Percentiles rank a stretch among this genome's conserved stretches.
Evolutionary conservation across 257 asterid genomes (phyloP).

Genomic region (Solanum appendiculatum): DNA sequence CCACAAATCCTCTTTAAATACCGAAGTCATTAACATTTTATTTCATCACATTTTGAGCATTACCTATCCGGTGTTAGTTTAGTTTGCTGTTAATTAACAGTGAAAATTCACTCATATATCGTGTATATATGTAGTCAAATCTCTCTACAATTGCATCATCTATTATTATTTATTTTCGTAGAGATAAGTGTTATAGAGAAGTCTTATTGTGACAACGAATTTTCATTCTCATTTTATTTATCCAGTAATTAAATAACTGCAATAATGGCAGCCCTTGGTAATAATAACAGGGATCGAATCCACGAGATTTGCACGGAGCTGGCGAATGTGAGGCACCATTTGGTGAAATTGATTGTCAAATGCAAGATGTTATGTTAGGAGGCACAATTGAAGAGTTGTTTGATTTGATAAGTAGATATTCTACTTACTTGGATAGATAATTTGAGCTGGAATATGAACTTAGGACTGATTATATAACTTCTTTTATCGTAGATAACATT

Average conservation of each 20-base stretch:
- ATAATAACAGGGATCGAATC: no score
- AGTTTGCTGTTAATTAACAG: no score
- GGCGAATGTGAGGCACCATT: no score
- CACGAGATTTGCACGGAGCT: no score
- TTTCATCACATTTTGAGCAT: not conserved
- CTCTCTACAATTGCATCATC: not conserved
- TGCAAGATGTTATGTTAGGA: not conserved
- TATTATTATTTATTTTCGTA: not conserved
- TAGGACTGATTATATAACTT: not conserved
- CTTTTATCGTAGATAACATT: not conserved
- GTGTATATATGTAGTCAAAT: not conserved
- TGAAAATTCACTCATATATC: not conserved
- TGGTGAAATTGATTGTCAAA: not conserved
- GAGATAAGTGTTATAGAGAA: not conserved
- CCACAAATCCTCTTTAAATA: no score
- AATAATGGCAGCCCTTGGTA: no score
- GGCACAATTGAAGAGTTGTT: not conserved
- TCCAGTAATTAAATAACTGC: not conserved
- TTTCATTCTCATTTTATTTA: not conserved
- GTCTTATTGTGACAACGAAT: not conserved
- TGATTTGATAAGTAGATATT: not conserved
- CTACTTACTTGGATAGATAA: not conserved
- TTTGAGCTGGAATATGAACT: not conserved
- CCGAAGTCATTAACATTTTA: not conserved
- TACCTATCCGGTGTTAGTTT: not conserved